A percentile compares a stretch with the other conserved stretches of the same genome.
Conservation (phyloP, 441 rosid species). For the Pelargonium myrrhifolium region DNA sequence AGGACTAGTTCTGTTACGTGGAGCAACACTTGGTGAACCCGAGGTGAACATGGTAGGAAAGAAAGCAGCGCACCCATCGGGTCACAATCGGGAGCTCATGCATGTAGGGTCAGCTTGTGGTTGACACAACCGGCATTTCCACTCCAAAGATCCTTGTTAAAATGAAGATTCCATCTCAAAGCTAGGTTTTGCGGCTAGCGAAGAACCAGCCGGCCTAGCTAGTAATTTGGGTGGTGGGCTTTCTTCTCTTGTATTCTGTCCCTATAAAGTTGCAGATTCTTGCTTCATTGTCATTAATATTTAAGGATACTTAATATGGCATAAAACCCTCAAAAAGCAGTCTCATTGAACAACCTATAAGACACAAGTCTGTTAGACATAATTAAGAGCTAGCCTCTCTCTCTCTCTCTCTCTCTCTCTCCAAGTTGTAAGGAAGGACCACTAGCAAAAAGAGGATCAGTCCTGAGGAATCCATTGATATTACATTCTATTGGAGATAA, state of each 20-base stretch:
- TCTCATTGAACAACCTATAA: neutral
- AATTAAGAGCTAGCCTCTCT: too few relatives aligned
- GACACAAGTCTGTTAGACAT: neutral
- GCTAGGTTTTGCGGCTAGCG: conserved; percentile 15
- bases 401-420: conserved; percentile 14
- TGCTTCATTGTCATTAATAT: conserved; percentile 10
- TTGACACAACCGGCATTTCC: conserved; percentile 25
- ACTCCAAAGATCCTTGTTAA: conserved; percentile 2
- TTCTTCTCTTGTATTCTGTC: conserved; percentile 5
- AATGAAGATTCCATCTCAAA: conserved; percentile 22
- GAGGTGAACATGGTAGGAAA: too few relatives aligned
- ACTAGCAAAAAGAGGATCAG: too few relatives aligned
- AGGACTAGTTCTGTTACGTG: too few relatives aligned
- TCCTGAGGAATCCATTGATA: conserved; percentile 24
- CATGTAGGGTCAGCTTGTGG: conserved; percentile 13
- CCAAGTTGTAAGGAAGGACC: conserved; percentile 39
- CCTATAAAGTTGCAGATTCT: conserved; percentile 26
- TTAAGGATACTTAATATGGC: neutral
- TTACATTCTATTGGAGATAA: conserved; percentile 22
- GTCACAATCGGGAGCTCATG: too few relatives aligned
- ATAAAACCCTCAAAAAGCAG: neutral
- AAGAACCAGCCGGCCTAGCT: conserved; percentile 20
- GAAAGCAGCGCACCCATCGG: too few relatives aligned
- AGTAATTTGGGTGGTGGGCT: conserved; percentile 6
- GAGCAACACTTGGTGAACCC: too few relatives aligned